phyloP scores from a whole-genome alignment of 164 flowering plant species.

The Stephania japonica region DNA sequence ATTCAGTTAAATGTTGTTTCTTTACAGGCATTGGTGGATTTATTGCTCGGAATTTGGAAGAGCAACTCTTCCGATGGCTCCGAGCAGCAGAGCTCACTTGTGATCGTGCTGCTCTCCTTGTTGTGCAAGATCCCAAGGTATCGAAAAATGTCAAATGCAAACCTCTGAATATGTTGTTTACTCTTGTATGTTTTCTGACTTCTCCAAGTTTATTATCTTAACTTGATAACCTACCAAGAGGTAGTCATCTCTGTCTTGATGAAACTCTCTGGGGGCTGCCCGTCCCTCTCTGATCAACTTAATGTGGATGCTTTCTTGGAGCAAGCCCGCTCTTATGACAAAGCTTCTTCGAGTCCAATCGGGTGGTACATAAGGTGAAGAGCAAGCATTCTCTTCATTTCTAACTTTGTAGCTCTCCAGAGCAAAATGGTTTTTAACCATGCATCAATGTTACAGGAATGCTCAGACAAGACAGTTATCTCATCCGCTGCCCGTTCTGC shows the following conservation, averaged over 20 bases:
- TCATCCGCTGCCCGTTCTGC: slow-evolving; percentile 90
- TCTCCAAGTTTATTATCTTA: slow-evolving; percentile 9
- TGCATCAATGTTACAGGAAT: slow-evolving; percentile 47
- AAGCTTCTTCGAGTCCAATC: slow-evolving; percentile 86
- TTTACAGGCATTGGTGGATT: slow-evolving; percentile 71
- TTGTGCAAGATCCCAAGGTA: slow-evolving; percentile 97
- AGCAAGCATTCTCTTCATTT: not conserved
- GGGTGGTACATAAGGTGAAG: slow-evolving; percentile 93
- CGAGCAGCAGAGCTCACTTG: slow-evolving; percentile 96
- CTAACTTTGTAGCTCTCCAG: not conserved
- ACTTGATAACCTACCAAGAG: slow-evolving; percentile 58
- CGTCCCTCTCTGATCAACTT: slow-evolving; percentile 89
- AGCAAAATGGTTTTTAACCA: not conserved
- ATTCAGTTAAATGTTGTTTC: not conserved
- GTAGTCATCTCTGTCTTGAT: slow-evolving; percentile 93
- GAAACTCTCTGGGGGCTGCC: slow-evolving; percentile 97
- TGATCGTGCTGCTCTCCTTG: slow-evolving; percentile 97
- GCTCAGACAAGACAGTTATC: slow-evolving; percentile 97
- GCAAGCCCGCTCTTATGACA: slow-evolving; percentile 97
- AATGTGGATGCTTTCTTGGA: slow-evolving; percentile 97
- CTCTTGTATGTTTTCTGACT: not conserved
- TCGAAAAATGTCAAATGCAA: slow-evolving; percentile 1
- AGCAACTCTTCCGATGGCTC: slow-evolving; percentile 86
- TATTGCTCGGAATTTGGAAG: slow-evolving; percentile 81
- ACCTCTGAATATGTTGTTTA: not conserved